These are phyloP conservation scores for Sugiyamaella sp. DNA, from an alignment of 1,139 yeast species.

Conservation along the genomic window DNA sequence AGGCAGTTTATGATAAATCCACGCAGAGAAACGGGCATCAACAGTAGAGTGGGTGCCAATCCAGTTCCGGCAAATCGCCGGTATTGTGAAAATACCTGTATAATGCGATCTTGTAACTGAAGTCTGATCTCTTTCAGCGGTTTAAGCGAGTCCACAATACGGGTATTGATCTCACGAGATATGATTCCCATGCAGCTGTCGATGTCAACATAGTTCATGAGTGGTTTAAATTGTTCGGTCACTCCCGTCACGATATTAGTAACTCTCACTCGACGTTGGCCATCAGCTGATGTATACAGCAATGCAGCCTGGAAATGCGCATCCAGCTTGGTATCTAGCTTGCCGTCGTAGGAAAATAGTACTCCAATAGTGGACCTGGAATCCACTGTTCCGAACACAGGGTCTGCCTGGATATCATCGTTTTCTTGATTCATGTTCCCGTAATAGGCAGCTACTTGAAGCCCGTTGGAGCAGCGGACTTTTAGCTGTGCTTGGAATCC, in stretches of 20 bases:
- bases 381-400: conserved; percentile 67
- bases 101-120: conserved; percentile 63
- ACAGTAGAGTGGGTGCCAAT: conserved; percentile 62
- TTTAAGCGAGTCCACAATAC: conserved; percentile 51
- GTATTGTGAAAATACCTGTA: conserved; percentile 77
- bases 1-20: conserved; percentile 71
- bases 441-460: conserved; percentile 79
- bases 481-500: conserved; percentile 87
- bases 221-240: conserved; percentile 70
- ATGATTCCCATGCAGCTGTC: conserved; percentile 77
- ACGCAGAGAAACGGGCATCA: conserved; percentile 80
- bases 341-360: conserved; percentile 76
- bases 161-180: conserved; percentile 67
- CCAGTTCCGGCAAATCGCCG: conserved; percentile 53
- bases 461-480: conserved; percentile 85
- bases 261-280: conserved; percentile 81
- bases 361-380: conserved; percentile 72
- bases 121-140: conserved; percentile 66
- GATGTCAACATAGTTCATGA: conserved; percentile 82
- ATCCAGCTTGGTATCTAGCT: conserved; percentile 68
- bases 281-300: conserved; percentile 75
- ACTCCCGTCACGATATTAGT: conserved; percentile 82
- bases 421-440: conserved; percentile 51
- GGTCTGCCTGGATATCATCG: conserved; percentile 50
- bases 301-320: conserved; percentile 92